Evolutionary conservation across 371 early-diverging fungal genomes (phyloP).

Genomic region (Mortierella sp.): DNA sequence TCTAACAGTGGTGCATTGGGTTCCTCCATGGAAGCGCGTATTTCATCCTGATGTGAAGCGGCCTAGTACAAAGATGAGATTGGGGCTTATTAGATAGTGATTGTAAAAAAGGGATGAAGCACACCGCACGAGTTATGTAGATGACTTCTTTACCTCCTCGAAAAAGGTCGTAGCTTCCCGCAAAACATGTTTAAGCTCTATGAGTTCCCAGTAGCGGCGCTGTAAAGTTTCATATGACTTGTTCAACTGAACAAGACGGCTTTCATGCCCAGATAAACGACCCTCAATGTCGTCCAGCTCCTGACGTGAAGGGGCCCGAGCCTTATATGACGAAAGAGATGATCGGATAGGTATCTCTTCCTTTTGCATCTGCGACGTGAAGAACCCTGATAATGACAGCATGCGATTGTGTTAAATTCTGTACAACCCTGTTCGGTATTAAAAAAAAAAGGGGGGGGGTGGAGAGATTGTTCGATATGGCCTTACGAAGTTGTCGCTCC

Average conservation of each 20-base stretch:
- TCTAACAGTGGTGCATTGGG: slow-evolving; percentile 72
- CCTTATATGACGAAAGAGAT: slow-evolving; percentile 62
- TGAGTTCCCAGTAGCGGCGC: slow-evolving; percentile 85
- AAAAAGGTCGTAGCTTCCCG: slow-evolving; percentile 89
- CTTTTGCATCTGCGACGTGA: slow-evolving; percentile 84
- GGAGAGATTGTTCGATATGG: neutral
- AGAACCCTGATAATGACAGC: slow-evolving; percentile 69
- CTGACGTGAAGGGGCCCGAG: slow-evolving; percentile 85
- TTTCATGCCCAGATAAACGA: slow-evolving; percentile 82
- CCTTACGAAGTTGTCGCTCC: slow-evolving; percentile 91
- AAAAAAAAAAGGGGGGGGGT: neutral
- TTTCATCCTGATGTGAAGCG: slow-evolving; percentile 60
- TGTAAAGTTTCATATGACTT: slow-evolving; percentile 86
- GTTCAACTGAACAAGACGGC: slow-evolving; percentile 87
- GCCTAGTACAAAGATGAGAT: slow-evolving; percentile 50
- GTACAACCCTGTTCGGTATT: neutral
- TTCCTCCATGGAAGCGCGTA: slow-evolving; percentile 67
- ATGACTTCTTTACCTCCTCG: slow-evolving; percentile 62
- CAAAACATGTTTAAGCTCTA: slow-evolving; percentile 91
- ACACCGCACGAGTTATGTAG: neutral
- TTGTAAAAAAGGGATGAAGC: neutral
- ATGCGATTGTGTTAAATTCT: neutral
- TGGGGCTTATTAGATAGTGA: neutral
- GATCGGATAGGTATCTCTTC: slow-evolving; percentile 76
- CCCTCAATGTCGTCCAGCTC: slow-evolving; percentile 96